Conservation (phyloP, 2,329 filamentous ascomycete species). For the Knoxdaviesia proteae region DNA sequence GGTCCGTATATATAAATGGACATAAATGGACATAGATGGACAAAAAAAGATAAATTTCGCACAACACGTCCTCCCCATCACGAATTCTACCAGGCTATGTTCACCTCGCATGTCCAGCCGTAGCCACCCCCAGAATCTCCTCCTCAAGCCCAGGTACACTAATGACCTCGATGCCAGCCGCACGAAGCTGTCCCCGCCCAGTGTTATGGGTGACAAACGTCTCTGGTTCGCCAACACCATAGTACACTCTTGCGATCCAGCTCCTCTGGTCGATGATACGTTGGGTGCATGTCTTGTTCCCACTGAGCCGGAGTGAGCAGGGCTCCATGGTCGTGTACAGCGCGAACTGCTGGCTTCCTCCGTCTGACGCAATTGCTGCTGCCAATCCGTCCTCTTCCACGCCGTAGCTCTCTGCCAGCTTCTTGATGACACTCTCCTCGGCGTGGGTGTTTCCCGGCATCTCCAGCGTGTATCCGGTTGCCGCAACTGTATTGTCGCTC, state of each 20-base stretch:
- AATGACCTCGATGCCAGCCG: constrained; percentile 52
- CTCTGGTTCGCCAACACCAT: constrained; percentile 74
- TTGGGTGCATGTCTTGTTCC: constrained; percentile 59
- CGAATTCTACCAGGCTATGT: too few relatives aligned
- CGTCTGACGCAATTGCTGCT: not conserved
- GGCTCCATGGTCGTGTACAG: constrained; percentile 92
- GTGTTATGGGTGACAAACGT: constrained; percentile 74
- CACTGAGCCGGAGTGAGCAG: constrained; percentile 52
- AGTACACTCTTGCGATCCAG: constrained; percentile 58
- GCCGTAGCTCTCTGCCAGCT: constrained; percentile 27
- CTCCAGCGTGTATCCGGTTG: constrained; percentile 80
- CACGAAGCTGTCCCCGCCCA: constrained; percentile 47
- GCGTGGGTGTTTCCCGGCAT: constrained; percentile 86
- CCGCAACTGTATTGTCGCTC: constrained; percentile 36
- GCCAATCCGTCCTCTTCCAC: constrained; percentile 1
- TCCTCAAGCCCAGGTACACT: constrained; percentile 56
- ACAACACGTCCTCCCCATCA: too few relatives aligned
- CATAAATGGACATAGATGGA: too few relatives aligned
- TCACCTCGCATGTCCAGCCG: constrained; percentile 45
- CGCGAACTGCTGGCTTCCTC: constrained; percentile 10
- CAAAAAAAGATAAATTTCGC: too few relatives aligned
- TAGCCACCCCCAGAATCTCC: constrained; percentile 66
- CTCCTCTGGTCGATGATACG: constrained; percentile 44
- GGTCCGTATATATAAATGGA: too few relatives aligned
- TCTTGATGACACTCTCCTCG: constrained; percentile 77